Evolutionary conservation across 2,329 filamentous ascomycete genomes (phyloP).

Genomic region (Fusarium chlamydosporum): DNA sequence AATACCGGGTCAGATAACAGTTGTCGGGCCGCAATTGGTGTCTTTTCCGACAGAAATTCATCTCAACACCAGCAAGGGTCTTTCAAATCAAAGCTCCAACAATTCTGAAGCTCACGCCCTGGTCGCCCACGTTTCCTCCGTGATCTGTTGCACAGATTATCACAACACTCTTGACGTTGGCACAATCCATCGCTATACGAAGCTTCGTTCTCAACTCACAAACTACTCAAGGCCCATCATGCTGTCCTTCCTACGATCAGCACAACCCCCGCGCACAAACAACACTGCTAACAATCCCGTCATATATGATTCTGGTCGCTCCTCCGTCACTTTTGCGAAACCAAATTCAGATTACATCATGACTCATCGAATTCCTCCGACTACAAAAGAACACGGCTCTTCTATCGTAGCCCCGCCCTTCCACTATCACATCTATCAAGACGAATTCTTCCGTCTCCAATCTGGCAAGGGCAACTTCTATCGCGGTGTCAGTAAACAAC

Average conservation of each 20-base stretch:
- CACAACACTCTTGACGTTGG: neutral
- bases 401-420: slow-evolving; percentile 15
- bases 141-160: too few relatives aligned
- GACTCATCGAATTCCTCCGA: slow-evolving; percentile 25
- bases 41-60: neutral
- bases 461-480: slow-evolving; percentile 16
- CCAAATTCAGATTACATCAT: slow-evolving; percentile 26
- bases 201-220: neutral
- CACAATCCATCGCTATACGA: neutral
- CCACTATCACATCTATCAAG: slow-evolving; percentile 22
- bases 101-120: neutral
- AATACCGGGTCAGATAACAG: neutral
- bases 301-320: slow-evolving; percentile 9
- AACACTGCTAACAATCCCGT: slow-evolving; percentile 17
- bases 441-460: slow-evolving; percentile 14
- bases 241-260: neutral
- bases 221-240: neutral
- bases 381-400: neutral
- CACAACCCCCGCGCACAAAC: slow-evolving; percentile 9
- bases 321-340: slow-evolving; percentile 3
- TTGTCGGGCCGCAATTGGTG: neutral
- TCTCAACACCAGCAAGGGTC: neutral
- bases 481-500: neutral
- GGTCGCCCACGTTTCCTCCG: neutral
- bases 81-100: neutral